phyloP scores from a whole-genome alignment of 257 asterid genomes.

The Ocimum tenuiflorum region DNA sequence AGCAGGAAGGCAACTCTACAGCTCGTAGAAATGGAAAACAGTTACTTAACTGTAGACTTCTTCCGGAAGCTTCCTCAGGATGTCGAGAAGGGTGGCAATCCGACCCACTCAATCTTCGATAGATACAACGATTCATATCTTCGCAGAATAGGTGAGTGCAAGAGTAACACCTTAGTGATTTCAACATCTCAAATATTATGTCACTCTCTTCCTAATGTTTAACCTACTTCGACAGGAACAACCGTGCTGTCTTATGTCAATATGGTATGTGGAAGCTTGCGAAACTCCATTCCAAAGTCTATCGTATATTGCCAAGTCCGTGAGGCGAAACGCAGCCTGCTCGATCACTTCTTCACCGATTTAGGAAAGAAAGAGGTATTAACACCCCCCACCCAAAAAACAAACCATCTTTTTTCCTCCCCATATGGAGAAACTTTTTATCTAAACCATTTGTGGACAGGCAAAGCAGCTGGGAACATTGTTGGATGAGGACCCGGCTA shows the following conservation, averaged over 20 bases:
- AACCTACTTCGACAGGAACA: conserved; percentile 46
- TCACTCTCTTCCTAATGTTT: background rate
- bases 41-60: conserved; percentile 92
- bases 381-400: background rate
- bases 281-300: conserved; percentile 96
- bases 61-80: conserved; percentile 99
- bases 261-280: conserved; percentile 85
- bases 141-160: conserved; percentile 68
- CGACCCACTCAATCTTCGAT: conserved; percentile 92
- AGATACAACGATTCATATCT: conserved; percentile 92
- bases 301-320: conserved; percentile 96
- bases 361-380: conserved; percentile 84
- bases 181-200: background rate
- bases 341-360: conserved; percentile 85
- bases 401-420: background rate
- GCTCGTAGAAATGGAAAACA: conserved; percentile 89
- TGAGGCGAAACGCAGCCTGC: conserved; percentile 94
- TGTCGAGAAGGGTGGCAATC: conserved; percentile 98
- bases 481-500: conserved; percentile 96
- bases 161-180: background rate
- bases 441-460: conserved; percentile 30
- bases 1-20: conserved; percentile 89
- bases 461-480: conserved; percentile 67
- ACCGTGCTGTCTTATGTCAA: conserved; percentile 86
- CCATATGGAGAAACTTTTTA: background rate